phyloP scores from a whole-genome alignment of 768 basidiomycete species.

The Omphalotus guepiniiformis region DNA sequence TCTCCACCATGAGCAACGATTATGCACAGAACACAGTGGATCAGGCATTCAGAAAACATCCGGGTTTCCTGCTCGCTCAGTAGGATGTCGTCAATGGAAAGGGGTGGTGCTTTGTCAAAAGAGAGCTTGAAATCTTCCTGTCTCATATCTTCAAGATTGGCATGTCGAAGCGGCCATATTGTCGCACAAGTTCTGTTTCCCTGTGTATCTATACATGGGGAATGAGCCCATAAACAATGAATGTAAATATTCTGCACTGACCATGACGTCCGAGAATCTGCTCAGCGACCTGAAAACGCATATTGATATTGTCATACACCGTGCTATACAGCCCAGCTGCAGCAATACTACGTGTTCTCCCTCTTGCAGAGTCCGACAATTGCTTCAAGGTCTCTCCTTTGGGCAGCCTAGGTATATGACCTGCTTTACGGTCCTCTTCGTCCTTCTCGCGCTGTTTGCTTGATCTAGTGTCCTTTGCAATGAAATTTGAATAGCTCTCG shows the following conservation, averaged over 20 bases:
- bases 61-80: conserved; percentile 17
- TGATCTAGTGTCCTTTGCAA: not conserved
- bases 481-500: too few relatives aligned
- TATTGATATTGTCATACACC: conserved; percentile 37
- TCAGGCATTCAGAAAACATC: conserved; percentile 13
- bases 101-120: conserved; percentile 19
- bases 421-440: not conserved
- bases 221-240: not conserved
- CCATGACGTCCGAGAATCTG: conserved; percentile 28
- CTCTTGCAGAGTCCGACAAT: conserved; percentile 21
- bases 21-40: conserved; percentile 26
- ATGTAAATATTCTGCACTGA: conserved; percentile 11
- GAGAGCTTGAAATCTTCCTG: conserved; percentile 15
- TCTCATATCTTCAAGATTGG: conserved; percentile 20
- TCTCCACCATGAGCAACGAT: conserved; percentile 26
- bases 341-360: conserved; percentile 17
- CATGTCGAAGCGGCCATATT: conserved; percentile 22
- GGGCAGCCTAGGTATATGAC: too few relatives aligned
- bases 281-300: conserved; percentile 24
- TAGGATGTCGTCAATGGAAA: conserved; percentile 25
- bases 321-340: conserved; percentile 12
- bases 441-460: not conserved
- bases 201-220: conserved; percentile 22
- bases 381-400: conserved; percentile 18
- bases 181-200: conserved; percentile 37